phyloP scores from a whole-genome alignment of 371 early-diverging fungal genomes.

The Smittium mucronatum region DNA sequence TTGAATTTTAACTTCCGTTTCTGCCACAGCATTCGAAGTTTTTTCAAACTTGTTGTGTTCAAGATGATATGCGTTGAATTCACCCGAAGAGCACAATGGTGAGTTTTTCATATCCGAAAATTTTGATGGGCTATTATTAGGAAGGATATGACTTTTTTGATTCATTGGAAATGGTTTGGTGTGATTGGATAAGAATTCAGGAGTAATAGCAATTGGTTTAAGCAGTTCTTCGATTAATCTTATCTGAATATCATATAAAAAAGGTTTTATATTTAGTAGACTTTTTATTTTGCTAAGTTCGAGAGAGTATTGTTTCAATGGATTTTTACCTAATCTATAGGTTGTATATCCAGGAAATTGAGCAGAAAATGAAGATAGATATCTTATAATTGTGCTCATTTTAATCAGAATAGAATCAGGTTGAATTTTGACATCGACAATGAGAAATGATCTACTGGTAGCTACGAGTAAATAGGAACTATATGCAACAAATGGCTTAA shows the following conservation, averaged over 20 bases:
- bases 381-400: slow-evolving; percentile 28
- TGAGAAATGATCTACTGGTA: slow-evolving; percentile 26
- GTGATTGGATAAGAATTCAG: no score
- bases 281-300: slow-evolving; percentile 32
- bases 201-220: slow-evolving; percentile 16
- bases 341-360: slow-evolving; percentile 28
- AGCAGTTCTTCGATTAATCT: slow-evolving; percentile 25
- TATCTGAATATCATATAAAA: slow-evolving; percentile 34
- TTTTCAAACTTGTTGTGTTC: neutral
- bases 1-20: neutral
- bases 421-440: slow-evolving; percentile 24
- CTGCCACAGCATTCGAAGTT: neutral
- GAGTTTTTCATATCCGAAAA: neutral
- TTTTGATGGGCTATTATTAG: neutral
- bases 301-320: slow-evolving; percentile 29
- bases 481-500: neutral
- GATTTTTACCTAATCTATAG: slow-evolving; percentile 20
- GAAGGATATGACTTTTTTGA: neutral
- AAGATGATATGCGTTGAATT: neutral
- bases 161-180: neutral
- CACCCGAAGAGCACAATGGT: neutral
- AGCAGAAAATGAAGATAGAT: slow-evolving; percentile 29
- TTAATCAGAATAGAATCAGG: slow-evolving; percentile 27
- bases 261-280: slow-evolving; percentile 31
- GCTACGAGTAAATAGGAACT: slow-evolving; percentile 5